phyloP scores from a whole-genome alignment of 2,329 filamentous ascomycete species.

The Colletotrichum phormii region DNA sequence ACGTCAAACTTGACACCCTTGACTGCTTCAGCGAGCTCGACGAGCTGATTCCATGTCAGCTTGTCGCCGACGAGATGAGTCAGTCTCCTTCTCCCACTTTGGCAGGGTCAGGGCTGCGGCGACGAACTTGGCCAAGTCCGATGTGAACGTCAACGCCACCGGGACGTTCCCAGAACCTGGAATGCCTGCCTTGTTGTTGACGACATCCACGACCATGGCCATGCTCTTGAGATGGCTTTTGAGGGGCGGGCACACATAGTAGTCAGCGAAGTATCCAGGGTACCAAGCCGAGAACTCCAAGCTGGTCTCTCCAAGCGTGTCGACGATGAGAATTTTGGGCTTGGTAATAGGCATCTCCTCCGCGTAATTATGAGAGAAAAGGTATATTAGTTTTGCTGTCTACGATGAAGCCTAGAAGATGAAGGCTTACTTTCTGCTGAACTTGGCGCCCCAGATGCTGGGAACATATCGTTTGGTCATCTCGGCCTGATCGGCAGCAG shows the following conservation, averaged over 20 bases:
- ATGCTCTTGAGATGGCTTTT: slow-evolving; percentile 43
- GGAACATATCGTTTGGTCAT: slow-evolving; percentile 54
- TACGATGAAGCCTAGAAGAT: slow-evolving; percentile 43
- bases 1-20: slow-evolving; percentile 50
- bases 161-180: slow-evolving; percentile 15
- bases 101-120: slow-evolving; percentile 49
- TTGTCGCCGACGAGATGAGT: slow-evolving; percentile 46
- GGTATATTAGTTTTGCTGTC: slow-evolving; percentile 52
- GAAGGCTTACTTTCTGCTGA: slow-evolving; percentile 42
- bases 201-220: slow-evolving; percentile 4
- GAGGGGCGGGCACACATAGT: slow-evolving; percentile 41
- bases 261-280: slow-evolving; percentile 42
- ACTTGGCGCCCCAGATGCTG: slow-evolving; percentile 52
- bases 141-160: neutral
- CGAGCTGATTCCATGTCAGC: slow-evolving; percentile 50
- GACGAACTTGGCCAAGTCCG: slow-evolving; percentile 45
- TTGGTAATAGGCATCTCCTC: slow-evolving; percentile 45
- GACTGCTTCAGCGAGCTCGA: slow-evolving; percentile 51
- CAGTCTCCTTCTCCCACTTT: slow-evolving; percentile 50
- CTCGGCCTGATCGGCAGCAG: slow-evolving; percentile 51
- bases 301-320: slow-evolving; percentile 55
- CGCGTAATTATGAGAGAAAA: neutral
- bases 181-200: slow-evolving; percentile 2
- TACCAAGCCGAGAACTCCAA: slow-evolving; percentile 41
- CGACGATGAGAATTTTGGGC: slow-evolving; percentile 48